phyloP scores from a whole-genome alignment of 2,329 filamentous ascomycete species.

The Mariannaea sp. region DNA sequence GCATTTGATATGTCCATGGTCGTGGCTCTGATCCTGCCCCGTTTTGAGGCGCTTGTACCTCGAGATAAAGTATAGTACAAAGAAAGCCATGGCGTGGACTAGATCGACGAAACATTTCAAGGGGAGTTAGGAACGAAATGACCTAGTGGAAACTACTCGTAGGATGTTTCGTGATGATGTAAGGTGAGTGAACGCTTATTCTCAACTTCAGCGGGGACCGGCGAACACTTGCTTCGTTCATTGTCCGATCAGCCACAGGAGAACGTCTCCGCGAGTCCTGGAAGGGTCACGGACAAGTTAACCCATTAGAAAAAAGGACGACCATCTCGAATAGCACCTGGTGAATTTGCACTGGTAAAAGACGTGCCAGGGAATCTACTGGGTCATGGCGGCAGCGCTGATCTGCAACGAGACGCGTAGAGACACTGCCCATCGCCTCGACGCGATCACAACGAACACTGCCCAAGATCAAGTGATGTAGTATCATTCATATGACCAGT shows the following conservation, averaged over 20 bases:
- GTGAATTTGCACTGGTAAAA: neutral
- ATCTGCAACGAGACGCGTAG: neutral
- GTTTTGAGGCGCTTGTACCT: conserved; percentile 18
- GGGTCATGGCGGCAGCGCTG: neutral
- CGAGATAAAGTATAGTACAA: conserved; percentile 18
- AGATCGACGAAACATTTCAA: conserved; percentile 5
- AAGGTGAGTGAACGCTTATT: neutral
- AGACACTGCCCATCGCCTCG: neutral
- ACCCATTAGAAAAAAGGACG: neutral
- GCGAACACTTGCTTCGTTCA: conserved; percentile 3
- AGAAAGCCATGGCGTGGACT: conserved; percentile 2
- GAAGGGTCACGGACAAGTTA: neutral
- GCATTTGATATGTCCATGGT: conserved; percentile 37
- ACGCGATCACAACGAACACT: neutral
- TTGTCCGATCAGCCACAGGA: neutral
- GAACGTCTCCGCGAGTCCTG: neutral
- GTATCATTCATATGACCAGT: neutral
- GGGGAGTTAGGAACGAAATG: neutral
- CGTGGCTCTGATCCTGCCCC: conserved; percentile 38
- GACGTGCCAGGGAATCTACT: neutral
- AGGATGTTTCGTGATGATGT: conserved; percentile 1
- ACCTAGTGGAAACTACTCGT: neutral
- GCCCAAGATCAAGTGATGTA: neutral
- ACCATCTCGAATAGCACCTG: neutral
- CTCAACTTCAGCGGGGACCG: conserved; percentile 4